Evolutionary conservation across 768 basidiomycete species (phyloP).

Genomic region (Boletus subparvulus): DNA sequence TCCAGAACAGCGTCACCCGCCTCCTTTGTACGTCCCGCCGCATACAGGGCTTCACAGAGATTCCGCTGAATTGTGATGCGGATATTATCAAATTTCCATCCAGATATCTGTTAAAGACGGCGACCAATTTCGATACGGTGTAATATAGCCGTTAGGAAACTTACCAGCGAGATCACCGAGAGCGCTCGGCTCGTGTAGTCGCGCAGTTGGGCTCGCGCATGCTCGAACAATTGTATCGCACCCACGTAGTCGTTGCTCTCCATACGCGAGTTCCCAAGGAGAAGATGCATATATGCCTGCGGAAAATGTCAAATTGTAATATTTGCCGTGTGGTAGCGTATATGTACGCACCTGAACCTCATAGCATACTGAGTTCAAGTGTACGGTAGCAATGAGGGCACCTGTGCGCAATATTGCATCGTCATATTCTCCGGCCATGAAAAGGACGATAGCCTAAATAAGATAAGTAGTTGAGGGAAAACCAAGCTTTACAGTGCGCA

Average conservation of each 20-base stretch:
- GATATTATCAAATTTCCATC: slow-evolving; percentile 7
- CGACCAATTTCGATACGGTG: background rate
- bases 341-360: background rate
- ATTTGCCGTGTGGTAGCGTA: accelerated
- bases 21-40: background rate
- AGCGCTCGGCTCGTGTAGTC: background rate
- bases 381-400: background rate
- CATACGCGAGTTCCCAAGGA: background rate
- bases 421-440: slow-evolving; percentile 2
- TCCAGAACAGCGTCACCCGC: background rate
- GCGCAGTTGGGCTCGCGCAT: background rate
- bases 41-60: slow-evolving; percentile 7
- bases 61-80: background rate
- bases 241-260: background rate
- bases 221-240: background rate
- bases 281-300: slow-evolving; percentile 11
- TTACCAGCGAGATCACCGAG: background rate
- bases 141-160: background rate
- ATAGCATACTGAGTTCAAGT: background rate
- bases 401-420: slow-evolving; percentile 6
- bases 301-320: background rate
- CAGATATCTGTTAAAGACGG: slow-evolving; percentile 4
- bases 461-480: background rate
- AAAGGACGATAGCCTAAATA: slow-evolving; percentile 3
- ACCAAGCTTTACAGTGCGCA: background rate